A percentile compares a stretch with the other conserved stretches of the same genome.
phyloP scores from a whole-genome alignment of 768 basidiomycete species.

The Leccinum broughii region DNA sequence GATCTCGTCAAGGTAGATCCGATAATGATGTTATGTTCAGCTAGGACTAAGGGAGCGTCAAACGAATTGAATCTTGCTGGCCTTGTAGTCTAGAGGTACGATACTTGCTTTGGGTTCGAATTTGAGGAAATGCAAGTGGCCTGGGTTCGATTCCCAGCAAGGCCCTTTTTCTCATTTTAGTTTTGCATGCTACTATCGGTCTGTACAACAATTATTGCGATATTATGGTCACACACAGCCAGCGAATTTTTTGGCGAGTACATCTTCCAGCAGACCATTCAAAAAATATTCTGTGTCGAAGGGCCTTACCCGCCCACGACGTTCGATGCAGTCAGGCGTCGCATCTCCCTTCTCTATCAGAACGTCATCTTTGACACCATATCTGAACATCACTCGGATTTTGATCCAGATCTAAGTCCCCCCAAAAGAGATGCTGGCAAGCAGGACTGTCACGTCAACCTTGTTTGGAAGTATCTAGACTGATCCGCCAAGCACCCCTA shows the following conservation, averaged over 20 bases:
- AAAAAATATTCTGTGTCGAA: neutral
- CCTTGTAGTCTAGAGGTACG: slow-evolving; percentile 37
- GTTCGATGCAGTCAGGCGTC: slow-evolving; percentile 63
- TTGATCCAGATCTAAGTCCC: slow-evolving; percentile 27
- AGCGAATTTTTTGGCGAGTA: neutral
- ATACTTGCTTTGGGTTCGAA: slow-evolving; percentile 32
- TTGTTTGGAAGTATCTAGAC: neutral
- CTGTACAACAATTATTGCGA: neutral
- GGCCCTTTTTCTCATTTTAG: slow-evolving; percentile 20
- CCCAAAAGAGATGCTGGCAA: neutral
- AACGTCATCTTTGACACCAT: slow-evolving; percentile 65
- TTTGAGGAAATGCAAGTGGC: slow-evolving; percentile 32
- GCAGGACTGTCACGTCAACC: neutral
- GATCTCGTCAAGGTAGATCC: neutral
- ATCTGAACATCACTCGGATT: slow-evolving; percentile 31
- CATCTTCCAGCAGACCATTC: neutral
- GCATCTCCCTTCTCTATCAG: slow-evolving; percentile 69
- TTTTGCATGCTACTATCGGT: neutral
- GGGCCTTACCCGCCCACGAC: slow-evolving; percentile 47
- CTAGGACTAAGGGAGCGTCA: neutral
- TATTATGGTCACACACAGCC: neutral
- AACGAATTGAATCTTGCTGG: neutral
- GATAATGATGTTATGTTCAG: neutral
- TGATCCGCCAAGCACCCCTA: neutral
- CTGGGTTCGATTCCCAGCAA: slow-evolving; percentile 44